A percentile compares a stretch with the other conserved stretches of the same genome.
These are phyloP conservation scores for Volvariella volvacea DNA, from an alignment of 1,284 basidiomycete species.

Conservation along the genomic window DNA sequence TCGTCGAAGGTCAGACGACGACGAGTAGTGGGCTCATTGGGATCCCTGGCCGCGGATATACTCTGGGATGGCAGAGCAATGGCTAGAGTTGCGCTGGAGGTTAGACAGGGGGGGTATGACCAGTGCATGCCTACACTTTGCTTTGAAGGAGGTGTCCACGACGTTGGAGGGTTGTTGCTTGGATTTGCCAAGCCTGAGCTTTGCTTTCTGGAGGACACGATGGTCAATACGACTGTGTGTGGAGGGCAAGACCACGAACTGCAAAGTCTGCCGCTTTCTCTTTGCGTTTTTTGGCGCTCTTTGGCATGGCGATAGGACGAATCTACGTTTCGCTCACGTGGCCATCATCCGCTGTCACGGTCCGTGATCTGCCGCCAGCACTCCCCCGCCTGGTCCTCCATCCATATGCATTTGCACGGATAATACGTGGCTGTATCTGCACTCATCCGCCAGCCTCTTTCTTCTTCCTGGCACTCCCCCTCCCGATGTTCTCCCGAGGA, in stretches of 20 bases:
- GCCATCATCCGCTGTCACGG: slow-evolving; percentile 1
- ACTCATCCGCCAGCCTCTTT: slow-evolving; percentile 1
- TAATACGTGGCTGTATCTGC: not conserved
- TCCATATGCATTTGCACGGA: too few relatives aligned
- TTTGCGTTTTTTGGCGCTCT: slow-evolving; percentile 80
- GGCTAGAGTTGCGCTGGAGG: slow-evolving; percentile 39
- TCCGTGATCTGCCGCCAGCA: too few relatives aligned
- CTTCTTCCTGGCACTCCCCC: not conserved
- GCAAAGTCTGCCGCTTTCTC: slow-evolving; percentile 87
- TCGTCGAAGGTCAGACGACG: slow-evolving; percentile 76
- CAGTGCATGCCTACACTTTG: slow-evolving; percentile 57
- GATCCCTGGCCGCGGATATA: slow-evolving; percentile 51
- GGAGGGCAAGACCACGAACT: slow-evolving; percentile 31
- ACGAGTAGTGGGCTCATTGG: slow-evolving; percentile 61
- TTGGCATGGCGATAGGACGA: slow-evolving; percentile 59
- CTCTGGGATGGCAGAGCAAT: slow-evolving; percentile 88
- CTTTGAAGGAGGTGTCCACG: slow-evolving; percentile 94
- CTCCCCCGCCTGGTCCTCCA: too few relatives aligned
- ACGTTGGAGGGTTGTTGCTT: slow-evolving; percentile 82
- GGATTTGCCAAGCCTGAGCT: slow-evolving; percentile 93
- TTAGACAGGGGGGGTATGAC: slow-evolving; percentile 6
- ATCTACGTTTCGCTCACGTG: slow-evolving; percentile 1
- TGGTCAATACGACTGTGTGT: not conserved
- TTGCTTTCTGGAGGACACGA: slow-evolving; percentile 70
- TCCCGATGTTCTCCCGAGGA: slow-evolving; percentile 19